Percentiles rank a stretch among this genome's conserved stretches.
phyloP scores from a whole-genome alignment of 2,329 filamentous ascomycete genomes.

The Phaeomoniella chlamydospora region DNA sequence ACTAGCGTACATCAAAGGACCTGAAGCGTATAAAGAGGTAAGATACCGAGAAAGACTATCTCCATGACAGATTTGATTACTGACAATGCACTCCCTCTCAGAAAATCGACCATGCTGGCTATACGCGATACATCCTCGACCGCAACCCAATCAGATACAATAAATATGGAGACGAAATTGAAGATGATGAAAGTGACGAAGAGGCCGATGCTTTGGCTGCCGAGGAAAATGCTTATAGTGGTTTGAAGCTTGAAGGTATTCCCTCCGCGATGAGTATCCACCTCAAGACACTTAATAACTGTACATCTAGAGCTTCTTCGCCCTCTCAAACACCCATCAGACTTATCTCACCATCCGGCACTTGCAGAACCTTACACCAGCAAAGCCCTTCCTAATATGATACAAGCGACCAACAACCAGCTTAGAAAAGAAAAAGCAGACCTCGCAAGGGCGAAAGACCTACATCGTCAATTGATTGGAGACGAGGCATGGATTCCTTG shows the following conservation, averaged over 20 bases:
- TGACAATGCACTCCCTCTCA: conserved; percentile 13
- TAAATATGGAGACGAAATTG: conserved; percentile 48
- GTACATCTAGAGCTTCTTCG: conserved; percentile 35
- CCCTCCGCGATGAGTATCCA: not conserved
- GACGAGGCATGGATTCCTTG: conserved; percentile 46
- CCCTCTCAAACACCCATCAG: conserved; percentile 47
- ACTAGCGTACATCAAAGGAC: conserved; percentile 34
- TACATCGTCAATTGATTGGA: conserved; percentile 44
- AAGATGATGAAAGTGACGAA: conserved; percentile 41
- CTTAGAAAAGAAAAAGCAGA: conserved; percentile 41
- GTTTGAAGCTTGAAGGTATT: conserved; percentile 40
- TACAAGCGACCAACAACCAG: conserved; percentile 39
- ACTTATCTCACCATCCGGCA: conserved; percentile 44
- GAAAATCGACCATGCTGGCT: conserved; percentile 49
- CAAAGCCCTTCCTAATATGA: conserved; percentile 42
- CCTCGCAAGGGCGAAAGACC: conserved; percentile 41
- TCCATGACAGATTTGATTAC: conserved; percentile 2
- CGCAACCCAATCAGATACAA: conserved; percentile 46
- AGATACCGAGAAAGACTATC: conserved; percentile 3
- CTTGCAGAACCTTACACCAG: conserved; percentile 44
- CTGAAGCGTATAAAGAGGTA: conserved; percentile 42
- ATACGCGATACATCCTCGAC: conserved; percentile 43
- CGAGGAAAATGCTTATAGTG: conserved; percentile 47
- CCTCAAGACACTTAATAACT: not conserved
- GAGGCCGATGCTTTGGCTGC: conserved; percentile 42